A percentile compares a stretch with the other conserved stretches of the same genome.
Evolutionary conservation across 2,329 filamentous ascomycete species (phyloP).

Genomic region (Colletotrichum camelliae): DNA sequence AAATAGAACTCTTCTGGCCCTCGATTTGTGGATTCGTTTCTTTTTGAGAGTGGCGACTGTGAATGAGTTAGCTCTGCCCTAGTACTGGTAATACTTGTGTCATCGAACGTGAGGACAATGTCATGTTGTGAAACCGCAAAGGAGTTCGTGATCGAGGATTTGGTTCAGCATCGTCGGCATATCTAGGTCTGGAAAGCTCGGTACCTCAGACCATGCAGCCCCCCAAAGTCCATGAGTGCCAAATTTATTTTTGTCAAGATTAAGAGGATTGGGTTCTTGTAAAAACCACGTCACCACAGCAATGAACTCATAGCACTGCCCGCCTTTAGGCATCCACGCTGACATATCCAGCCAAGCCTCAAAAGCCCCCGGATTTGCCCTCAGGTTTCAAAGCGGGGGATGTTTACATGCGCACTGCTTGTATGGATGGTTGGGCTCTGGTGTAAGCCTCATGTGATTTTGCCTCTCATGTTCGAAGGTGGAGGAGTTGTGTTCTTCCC

Average conservation of each 20-base stretch:
- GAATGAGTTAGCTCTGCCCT: neutral
- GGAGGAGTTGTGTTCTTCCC: too few species aligned
- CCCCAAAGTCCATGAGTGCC: neutral
- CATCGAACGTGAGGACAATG: neutral
- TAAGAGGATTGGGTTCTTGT: fast-evolving
- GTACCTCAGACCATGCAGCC: too few species aligned
- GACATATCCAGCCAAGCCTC: neutral
- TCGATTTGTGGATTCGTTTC: neutral
- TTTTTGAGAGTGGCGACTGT: neutral
- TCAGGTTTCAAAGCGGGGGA: neutral
- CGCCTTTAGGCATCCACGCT: neutral
- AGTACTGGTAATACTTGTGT: fast-evolving
- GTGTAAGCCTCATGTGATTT: too few species aligned
- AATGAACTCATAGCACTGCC: neutral
- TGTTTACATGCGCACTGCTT: neutral
- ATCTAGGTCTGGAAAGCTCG: neutral
- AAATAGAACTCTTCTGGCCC: neutral
- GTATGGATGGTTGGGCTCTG: neutral
- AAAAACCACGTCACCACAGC: fast-evolving
- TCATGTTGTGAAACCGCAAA: neutral
- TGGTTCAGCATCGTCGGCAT: neutral
- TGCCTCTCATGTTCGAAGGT: too few species aligned
- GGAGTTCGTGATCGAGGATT: neutral
- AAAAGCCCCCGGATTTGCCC: neutral
- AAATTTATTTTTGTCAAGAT: fast-evolving